These are phyloP conservation scores for Globisporangium radiosum DNA, from an alignment of 352 stramenopile species.

Conservation along the genomic window DNA sequence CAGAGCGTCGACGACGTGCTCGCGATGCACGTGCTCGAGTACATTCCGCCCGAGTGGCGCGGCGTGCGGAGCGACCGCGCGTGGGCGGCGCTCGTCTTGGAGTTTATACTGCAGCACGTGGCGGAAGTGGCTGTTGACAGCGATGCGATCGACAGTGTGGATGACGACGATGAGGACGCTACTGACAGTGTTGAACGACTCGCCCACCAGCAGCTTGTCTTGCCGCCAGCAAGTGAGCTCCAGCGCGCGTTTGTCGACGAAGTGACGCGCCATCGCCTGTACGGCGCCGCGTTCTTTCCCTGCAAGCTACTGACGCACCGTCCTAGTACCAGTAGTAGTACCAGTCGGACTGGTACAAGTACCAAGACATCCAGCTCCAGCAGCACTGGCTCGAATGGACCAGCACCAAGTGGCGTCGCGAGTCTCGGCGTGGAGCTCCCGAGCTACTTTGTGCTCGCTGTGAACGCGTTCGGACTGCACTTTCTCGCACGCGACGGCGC, in stretches of 20 bases:
- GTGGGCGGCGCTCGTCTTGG: conserved; percentile 74
- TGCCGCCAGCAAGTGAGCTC: conserved; percentile 35
- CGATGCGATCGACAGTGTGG: too few species aligned
- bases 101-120: conserved; percentile 37
- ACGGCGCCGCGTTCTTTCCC: conserved; percentile 86
- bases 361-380: conserved; percentile 3
- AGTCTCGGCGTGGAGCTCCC: conserved; percentile 59
- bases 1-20: conserved; percentile 50
- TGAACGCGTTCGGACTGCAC: conserved; percentile 89
- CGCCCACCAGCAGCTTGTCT: conserved; percentile 32
- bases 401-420: conserved; percentile 7
- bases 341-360: conserved; percentile 11
- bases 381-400: conserved; percentile 8
- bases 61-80: conserved; percentile 58
- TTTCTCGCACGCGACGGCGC: conserved; percentile 72
- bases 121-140: too few species aligned
- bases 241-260: conserved; percentile 85
- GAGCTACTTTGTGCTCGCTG: conserved; percentile 81
- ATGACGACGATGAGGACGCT: too few species aligned
- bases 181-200: conserved; percentile 6
- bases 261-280: conserved; percentile 71
- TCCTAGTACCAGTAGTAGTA: conserved; percentile 1
- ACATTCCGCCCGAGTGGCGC: conserved; percentile 79
- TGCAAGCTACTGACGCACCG: conserved; percentile 49
- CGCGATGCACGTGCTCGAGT: conserved; percentile 76